Evolutionary conservation across 306 rosid species (phyloP), one percentile per base, ranked within the genome.

Genomic region (Dalbergia cultrata): DNA sequence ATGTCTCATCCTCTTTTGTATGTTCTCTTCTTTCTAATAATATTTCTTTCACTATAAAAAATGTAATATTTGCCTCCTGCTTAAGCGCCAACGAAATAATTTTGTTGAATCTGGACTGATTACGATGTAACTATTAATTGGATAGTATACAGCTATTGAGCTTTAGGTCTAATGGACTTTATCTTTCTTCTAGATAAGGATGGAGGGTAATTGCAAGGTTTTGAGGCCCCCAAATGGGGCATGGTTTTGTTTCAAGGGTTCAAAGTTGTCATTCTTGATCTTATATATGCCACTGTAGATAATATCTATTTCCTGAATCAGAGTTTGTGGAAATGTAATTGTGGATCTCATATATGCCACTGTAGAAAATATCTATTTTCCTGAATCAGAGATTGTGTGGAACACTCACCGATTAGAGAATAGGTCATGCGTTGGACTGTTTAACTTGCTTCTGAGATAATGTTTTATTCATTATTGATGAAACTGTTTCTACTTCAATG

Each of bases 381-480:
- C 39, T 3, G 57, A 71, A 64, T 57, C 57, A 56, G 71, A 13
- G 68, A 19, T 65, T 76, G 43, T 76, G 43, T 71, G 26, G 65
- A 57, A 43, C 39, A 22, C 70, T 57, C 37, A 66, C 13, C 39
- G 67, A 45, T 66, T 18, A 80, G 13, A 52, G 43, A 70, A 52
- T 76, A 13, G 33, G 34, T 19, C 35, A 21, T 65, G 45, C 53
- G 58, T 72, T 80, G 50, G 37, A 43, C 67, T 60, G 41, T 37
- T 68, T 74, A 31, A 58, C 65, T 76, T 61, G 67, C 70, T 56
- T 47, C 7, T 61, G 52, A 63, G 62, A 52, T 76, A 35, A 82
- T 41, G 22, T 67, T 79, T 22, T 41, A 9, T 71, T 39, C 19
- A 41, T 76, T 66, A 71, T 49, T 67, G 45, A 58, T 19, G 70